Evolutionary conservation across 305 asterid genomes (phyloP), one percentile per base, ranked within the genome.

Genomic region (Fraxinus sp.): DNA sequence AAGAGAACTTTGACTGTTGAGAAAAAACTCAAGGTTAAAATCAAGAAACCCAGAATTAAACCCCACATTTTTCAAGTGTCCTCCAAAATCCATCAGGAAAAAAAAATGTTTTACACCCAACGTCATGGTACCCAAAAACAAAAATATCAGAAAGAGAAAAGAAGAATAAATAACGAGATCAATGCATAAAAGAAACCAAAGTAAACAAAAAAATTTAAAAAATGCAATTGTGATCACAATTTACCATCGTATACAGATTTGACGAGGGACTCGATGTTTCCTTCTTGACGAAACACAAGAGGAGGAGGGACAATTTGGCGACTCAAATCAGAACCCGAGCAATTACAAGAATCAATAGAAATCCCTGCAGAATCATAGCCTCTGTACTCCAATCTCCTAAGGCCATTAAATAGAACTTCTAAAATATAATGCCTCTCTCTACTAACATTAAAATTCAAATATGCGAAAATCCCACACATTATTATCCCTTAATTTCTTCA

Each of bases 401-500:
- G 93, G 32, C 99, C 99, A 83, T 93, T 91, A 83, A 96, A 96
- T 7, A 96, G 87, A 14, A 96, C 92, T 84, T 93, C 97, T 64
- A 96, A 74, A 26, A 96, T 92, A 88, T 93, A 94, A 77, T 95
- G 90, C 18, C 98, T 86, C 84, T 96, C 98, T 84, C 94, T 88
- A 62, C 85, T 89, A 59, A 93, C 94, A 77, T 89, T 86, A 89
- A 80, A 94, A 89, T 96, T 96, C 90, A 94, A 77, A 84, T 96
- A 96, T 4, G 98, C 99, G 83, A 96, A 96, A 59, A 96, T 96
- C 84, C 99, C 99, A 86, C 99, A 96, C 99, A 96, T 95, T 62
- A 0, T 86, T 82, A 22, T 14, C 22, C 55, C 64, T 10, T 39
- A 4, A 20, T 82, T 37, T 13, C 16, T 62, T n/a, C 22, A 71